Percentiles rank a stretch among this genome's conserved stretches.
Evolutionary conservation across 495 filamentous ascomycete genomes (phyloP).

Genomic region (Xylona heveae): DNA sequence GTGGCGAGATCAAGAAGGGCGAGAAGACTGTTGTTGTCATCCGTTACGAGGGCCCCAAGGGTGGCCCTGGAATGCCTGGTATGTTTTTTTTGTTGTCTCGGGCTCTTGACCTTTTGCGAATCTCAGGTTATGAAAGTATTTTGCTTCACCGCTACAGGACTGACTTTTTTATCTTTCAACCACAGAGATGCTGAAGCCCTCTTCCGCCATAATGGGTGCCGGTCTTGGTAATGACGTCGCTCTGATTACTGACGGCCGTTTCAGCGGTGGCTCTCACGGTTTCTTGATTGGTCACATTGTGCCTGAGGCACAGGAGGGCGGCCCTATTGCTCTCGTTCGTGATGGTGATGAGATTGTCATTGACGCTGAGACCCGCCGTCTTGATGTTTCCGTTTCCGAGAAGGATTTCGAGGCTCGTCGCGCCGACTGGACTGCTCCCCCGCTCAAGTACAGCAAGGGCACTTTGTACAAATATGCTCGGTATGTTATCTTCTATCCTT

Average conservation of each 20-base stretch:
- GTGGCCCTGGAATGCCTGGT: conserved; percentile 56
- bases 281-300: conserved; percentile 59
- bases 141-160: too few species aligned
- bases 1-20: conserved; percentile 74
- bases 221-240: conserved; percentile 68
- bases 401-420: conserved; percentile 43
- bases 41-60: conserved; percentile 79
- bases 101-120: too few species aligned
- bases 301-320: conserved; percentile 47
- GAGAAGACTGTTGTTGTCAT: conserved; percentile 97
- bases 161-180: too few species aligned
- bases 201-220: conserved; percentile 66
- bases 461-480: conserved; percentile 60
- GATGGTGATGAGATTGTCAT: conserved; percentile 52
- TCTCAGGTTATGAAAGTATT: too few species aligned
- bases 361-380: conserved; percentile 41
- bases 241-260: conserved; percentile 57
- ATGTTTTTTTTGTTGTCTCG: background rate
- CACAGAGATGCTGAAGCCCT: conserved; percentile 63
- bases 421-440: conserved; percentile 42
- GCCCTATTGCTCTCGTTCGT: conserved; percentile 42
- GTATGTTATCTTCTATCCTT: conserved; percentile 9
- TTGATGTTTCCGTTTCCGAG: conserved; percentile 36
- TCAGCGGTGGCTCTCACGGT: conserved; percentile 57
- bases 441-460: conserved; percentile 44